Base-by-base conservation (phyloP, 1,284 basidiomycete species). In the Papiliotrema fonsecae region DNA sequence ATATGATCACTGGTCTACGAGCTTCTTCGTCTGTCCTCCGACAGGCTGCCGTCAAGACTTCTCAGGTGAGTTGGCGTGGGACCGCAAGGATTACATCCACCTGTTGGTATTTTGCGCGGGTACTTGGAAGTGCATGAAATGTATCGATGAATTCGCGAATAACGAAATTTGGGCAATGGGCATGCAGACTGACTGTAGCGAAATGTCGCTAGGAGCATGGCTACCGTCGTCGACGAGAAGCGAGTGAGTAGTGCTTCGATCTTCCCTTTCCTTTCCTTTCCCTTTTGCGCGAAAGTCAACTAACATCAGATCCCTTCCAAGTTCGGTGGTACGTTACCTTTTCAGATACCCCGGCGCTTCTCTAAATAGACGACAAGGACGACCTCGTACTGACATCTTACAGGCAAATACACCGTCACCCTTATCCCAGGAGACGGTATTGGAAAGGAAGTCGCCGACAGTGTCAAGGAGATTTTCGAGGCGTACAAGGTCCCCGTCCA, bases 381-480 rank as follows among this genome's bases (percentile, higher is more conserved):
- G n/a, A n/a, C n/a, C n/a, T n/a, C n/a, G n/a, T n/a, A n/a, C n/a
- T n/a, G n/a, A n/a, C 54, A 22, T 22, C 25, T 18, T 13, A 13
- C 51, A 70, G 70, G 71, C 57, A 74, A 74, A 60, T 76, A 73
- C 73, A 74, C 72, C 22, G 89, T 94, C 62, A 94, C 90, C 50
- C 83, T 94, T 65, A 91, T 96, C 58, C 92, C 91, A 41, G 93
- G 93, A 65, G 93, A 97, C 70, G 93, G 93, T 81, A 87, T 98
- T 70, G 96, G 96, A 63, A 82, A 83, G 68, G 96, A 98, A 78
- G 91, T 99, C 72, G 91, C 93, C 57, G 88, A 94, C 76, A 94
- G 91, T 18, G 94, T 99, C 65, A 97, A 99, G 80, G 92, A 97
- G 77, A 92, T 98, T 73, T 99, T 98, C 66, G 89, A 96, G 72